Evolutionary conservation across 345 rosid species (phyloP).

Genomic region (Psidium guajava): DNA sequence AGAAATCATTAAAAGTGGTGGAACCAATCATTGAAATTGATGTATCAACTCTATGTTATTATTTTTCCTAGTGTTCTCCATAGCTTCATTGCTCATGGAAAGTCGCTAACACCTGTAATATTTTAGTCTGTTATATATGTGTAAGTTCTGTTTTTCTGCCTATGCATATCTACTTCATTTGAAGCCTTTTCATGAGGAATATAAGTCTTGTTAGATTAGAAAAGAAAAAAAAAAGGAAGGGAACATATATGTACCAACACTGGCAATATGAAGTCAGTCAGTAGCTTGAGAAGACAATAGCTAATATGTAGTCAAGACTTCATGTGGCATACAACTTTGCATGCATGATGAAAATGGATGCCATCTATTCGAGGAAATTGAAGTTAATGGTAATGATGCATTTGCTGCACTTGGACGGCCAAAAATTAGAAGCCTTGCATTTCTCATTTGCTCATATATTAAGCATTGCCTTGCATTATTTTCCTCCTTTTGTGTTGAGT

Average conservation of each 20-base stretch:
- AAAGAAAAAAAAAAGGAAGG: neutral
- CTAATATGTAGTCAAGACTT: neutral
- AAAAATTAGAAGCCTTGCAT: neutral
- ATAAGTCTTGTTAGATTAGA: neutral
- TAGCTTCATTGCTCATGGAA: neutral
- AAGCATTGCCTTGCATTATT: neutral
- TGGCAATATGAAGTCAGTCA: neutral
- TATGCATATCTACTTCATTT: neutral
- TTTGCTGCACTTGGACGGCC: neutral
- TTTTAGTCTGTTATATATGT: neutral
- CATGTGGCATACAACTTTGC: neutral
- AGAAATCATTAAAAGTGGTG: neutral
- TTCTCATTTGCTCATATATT: neutral
- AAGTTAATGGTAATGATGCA: neutral
- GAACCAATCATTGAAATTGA: neutral
- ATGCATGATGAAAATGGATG: neutral
- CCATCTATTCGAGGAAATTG: neutral
- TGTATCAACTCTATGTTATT: neutral
- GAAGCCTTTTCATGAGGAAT: neutral
- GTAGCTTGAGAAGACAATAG: neutral
- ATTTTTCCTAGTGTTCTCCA: neutral
- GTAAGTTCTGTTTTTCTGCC: neutral
- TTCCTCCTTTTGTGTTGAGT: neutral
- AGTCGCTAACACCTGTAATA: neutral
- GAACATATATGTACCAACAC: neutral